Evolutionary conservation across 371 early-diverging fungal genomes (phyloP), one percentile per base, ranked within the genome.

Genomic region (Racocetra persica): DNA sequence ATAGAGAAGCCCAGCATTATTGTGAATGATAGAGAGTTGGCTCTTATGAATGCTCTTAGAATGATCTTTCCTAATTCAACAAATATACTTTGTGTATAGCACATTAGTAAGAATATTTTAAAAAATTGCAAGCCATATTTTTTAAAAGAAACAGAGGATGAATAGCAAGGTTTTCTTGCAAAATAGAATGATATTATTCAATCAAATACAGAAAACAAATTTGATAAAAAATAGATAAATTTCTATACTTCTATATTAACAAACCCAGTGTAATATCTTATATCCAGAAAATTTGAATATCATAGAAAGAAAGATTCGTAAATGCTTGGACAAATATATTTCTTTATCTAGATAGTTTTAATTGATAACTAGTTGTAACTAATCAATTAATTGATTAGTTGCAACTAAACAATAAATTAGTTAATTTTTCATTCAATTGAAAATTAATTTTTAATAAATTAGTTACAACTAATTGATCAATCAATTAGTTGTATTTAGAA

Each of bases 121-220:
- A 73, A 73, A 71, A 54, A 54, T 49, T 73, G 73, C 18, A 54
- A 38, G 16, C 16, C 0, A n/a, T 11, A 73, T 14, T 73, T 73
- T 38, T 20, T 7, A 54, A 28, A 49, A 49, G 4, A 18, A 3
- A 13, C 8, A 52, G 52, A 54, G 11, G 4, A 73, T 16, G 14
- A 32, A 24, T 73, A 26, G 36, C 2, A 49, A 7, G 22, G 20
- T 11, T 72, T 72, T 72, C 26, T 52, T 45, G 14, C 10, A 72
- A 54, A 28, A 8, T 74, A 36, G 41, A 74, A 49, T 18, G 32
- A 24, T 57, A n/a, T 74, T 57, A n/a, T 38, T 20, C 0, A 32
- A 75, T 41, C 75, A 22, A 59, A 22, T 6, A 38, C 2, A 57
- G 4, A 54, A 59, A 2, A 38, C 22, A 14, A 57, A 28, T 75